These are phyloP conservation scores for Sarocladium strictum DNA, from an alignment of 2,329 filamentous ascomycete species.

Conservation along the genomic window DNA sequence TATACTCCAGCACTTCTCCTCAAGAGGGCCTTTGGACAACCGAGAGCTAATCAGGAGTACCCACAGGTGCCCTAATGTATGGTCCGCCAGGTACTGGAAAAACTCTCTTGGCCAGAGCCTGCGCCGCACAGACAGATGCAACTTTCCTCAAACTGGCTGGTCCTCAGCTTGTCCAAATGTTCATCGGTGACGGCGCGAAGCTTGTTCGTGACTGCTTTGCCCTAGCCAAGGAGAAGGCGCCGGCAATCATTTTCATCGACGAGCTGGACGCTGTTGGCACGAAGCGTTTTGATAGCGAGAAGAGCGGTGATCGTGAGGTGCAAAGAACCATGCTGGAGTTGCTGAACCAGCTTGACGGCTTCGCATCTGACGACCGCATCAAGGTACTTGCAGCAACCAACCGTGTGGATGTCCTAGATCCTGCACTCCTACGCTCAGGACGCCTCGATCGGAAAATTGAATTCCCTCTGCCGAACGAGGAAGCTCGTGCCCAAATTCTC, in stretches of 20 bases:
- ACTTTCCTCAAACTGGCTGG: slow-evolving; percentile 98
- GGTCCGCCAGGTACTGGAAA: slow-evolving; percentile 87
- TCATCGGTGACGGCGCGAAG: slow-evolving; percentile 97
- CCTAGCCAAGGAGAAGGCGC: slow-evolving; percentile 96
- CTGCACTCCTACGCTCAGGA: slow-evolving; percentile 82
- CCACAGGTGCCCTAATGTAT: slow-evolving; percentile 95
- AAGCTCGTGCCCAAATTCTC: slow-evolving; percentile 92
- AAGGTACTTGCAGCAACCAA: slow-evolving; percentile 95
- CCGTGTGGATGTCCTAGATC: slow-evolving; percentile 88
- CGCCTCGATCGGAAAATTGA: slow-evolving; percentile 96
- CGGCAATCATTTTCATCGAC: slow-evolving; percentile 99
- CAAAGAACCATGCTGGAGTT: slow-evolving; percentile 98
- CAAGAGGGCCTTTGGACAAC: slow-evolving; percentile 86
- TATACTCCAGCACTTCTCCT: slow-evolving; percentile 58
- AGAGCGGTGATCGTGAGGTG: slow-evolving; percentile 95
- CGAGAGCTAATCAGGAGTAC: slow-evolving; percentile 22
- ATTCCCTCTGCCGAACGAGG: slow-evolving; percentile 96
- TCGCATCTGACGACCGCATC: slow-evolving; percentile 93
- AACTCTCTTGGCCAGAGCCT: slow-evolving; percentile 88
- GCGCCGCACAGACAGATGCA: slow-evolving; percentile 94
- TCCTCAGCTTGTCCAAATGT: slow-evolving; percentile 98
- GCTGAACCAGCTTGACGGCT: slow-evolving; percentile 96
- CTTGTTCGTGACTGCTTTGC: slow-evolving; percentile 96
- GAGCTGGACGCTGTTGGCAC: slow-evolving; percentile 97
- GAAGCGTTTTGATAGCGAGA: slow-evolving; percentile 98